Evolutionary conservation across 2,329 filamentous ascomycete species (phyloP).

Genomic region (Phyllosticta citribraziliensis): DNA sequence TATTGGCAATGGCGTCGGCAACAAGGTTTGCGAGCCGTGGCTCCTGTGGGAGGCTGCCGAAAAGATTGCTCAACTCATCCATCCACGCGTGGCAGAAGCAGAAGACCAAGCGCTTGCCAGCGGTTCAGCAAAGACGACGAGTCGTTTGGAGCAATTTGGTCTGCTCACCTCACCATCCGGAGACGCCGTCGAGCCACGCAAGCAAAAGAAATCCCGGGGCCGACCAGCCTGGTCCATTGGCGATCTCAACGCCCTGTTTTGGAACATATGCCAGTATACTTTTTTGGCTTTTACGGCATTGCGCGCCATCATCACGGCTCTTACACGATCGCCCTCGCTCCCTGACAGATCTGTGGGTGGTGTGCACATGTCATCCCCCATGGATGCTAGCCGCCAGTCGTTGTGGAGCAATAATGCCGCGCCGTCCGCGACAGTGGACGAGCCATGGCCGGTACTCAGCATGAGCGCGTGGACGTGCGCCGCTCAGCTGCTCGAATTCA

Average conservation of each 20-base stretch:
- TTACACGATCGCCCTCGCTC: constrained; percentile 59
- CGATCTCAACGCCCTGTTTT: constrained; percentile 31
- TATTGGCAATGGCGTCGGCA: constrained; percentile 69
- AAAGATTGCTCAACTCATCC: constrained; percentile 51
- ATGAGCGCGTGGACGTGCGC: constrained; percentile 71
- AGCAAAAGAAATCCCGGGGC: constrained; percentile 9
- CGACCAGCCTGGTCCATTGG: background rate
- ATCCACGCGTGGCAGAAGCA: constrained; percentile 19
- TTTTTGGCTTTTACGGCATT: constrained; percentile 48
- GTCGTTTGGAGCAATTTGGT: constrained; percentile 45
- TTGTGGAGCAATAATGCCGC: constrained; percentile 14
- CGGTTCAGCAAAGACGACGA: constrained; percentile 18
- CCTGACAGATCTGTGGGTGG: constrained; percentile 41
- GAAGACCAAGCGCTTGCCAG: constrained; percentile 13
- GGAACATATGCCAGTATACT: constrained; percentile 44
- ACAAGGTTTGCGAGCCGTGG: constrained; percentile 78
- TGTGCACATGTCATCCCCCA: constrained; percentile 20
- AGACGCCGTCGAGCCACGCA: constrained; percentile 15
- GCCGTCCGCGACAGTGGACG: constrained; percentile 20
- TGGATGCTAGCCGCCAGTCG: constrained; percentile 23
- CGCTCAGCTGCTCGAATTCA: constrained; percentile 62
- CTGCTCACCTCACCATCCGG: constrained; percentile 35
- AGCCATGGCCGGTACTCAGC: constrained; percentile 52
- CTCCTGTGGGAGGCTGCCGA: constrained; percentile 76
- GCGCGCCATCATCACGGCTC: constrained; percentile 54